Conservation (phyloP, 192 early-diverging fungal genomes). For the Helicostylum pulchrum region DNA sequence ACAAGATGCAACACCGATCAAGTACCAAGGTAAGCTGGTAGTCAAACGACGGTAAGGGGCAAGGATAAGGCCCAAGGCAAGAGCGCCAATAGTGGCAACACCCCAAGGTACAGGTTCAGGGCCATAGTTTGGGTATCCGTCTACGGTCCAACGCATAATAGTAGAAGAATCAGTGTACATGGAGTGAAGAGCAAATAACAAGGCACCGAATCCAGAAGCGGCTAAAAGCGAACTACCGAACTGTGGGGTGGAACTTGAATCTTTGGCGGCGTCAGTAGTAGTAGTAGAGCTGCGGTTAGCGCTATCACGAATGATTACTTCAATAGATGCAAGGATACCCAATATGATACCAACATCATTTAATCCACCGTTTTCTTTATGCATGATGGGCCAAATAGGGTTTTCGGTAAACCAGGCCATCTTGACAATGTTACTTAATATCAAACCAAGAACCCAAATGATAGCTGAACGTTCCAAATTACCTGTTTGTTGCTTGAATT, state of each 20-base stretch:
- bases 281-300: not conserved
- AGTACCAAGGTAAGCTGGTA: slow-evolving; percentile 56
- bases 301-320: slow-evolving; percentile 51
- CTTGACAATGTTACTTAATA: slow-evolving; percentile 67
- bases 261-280: not conserved
- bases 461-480: slow-evolving; percentile 60
- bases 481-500: slow-evolving; percentile 47
- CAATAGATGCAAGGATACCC: slow-evolving; percentile 57
- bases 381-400: slow-evolving; percentile 83
- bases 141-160: slow-evolving; percentile 69
- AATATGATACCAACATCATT: slow-evolving; percentile 63
- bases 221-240: slow-evolving; percentile 43
- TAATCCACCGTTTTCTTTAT: slow-evolving; percentile 65
- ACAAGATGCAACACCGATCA: slow-evolving; percentile 49
- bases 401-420: slow-evolving; percentile 77
- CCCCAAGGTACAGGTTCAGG: slow-evolving; percentile 75
- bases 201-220: slow-evolving; percentile 59
- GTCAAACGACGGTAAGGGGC: slow-evolving; percentile 46
- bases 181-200: slow-evolving; percentile 71
- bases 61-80: slow-evolving; percentile 54
- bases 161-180: slow-evolving; percentile 75
- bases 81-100: slow-evolving; percentile 54
- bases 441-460: slow-evolving; percentile 65
- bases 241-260: not conserved
- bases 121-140: slow-evolving; percentile 72